phyloP scores from a whole-genome alignment of 805 yeast genomes.

The Wickerhamiella sergipiensis region DNA sequence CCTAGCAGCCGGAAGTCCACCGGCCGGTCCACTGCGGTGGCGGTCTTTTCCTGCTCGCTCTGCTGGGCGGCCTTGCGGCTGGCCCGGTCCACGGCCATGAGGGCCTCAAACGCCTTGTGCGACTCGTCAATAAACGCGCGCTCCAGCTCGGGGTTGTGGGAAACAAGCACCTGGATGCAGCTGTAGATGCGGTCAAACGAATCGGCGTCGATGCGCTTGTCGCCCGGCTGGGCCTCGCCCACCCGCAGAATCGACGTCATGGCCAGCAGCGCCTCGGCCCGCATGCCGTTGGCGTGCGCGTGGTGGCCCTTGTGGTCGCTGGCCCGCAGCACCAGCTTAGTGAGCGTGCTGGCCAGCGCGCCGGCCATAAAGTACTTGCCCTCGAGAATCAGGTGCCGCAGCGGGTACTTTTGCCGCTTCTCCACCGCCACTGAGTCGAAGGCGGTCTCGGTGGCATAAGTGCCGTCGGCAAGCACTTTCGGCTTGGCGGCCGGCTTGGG shows the following conservation, averaged over 20 bases:
- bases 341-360: conserved; percentile 73
- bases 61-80: conserved; percentile 16
- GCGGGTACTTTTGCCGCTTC: conserved; percentile 38
- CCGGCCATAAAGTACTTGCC: conserved; percentile 90
- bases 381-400: conserved; percentile 65
- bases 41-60: conserved; percentile 39
- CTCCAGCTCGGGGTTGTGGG: not conserved
- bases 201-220: conserved; percentile 83
- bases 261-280: conserved; percentile 87
- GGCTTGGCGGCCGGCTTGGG: conserved; percentile 32
- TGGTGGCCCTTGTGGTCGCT: conserved; percentile 38
- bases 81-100: conserved; percentile 37
- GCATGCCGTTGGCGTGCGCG: conserved; percentile 60
- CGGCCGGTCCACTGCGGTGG: conserved; percentile 23
- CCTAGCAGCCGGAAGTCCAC: conserved; percentile 16
- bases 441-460: conserved; percentile 91
- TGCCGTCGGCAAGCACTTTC: conserved; percentile 92
- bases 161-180: conserved; percentile 63
- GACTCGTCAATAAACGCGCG: conserved; percentile 74
- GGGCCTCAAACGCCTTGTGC: conserved; percentile 64
- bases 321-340: conserved; percentile 73
- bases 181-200: conserved; percentile 86
- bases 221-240: conserved; percentile 59
- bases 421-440: conserved; percentile 35
- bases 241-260: conserved; percentile 85